Base-by-base conservation (phyloP, 1,139 yeast species). In the Yamadazyma sp. region DNA sequence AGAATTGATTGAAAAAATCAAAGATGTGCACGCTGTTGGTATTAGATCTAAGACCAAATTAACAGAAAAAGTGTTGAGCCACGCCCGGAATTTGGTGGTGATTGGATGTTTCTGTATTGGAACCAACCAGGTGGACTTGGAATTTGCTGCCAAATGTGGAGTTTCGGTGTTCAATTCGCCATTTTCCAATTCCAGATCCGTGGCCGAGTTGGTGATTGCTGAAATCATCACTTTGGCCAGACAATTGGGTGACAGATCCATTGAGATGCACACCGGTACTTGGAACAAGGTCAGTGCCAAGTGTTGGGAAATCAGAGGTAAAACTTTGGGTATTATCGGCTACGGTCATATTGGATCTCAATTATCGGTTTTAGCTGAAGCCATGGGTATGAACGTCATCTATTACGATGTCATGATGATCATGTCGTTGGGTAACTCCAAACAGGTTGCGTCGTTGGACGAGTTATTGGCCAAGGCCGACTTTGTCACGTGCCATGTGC, bases 241-340 rank as follows among this genome's bases (percentile, higher is more conserved):
- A 73, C 98, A 92, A 71, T 71, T 92, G 48, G 96, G 97, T 56
- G 98, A 92, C 65, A 83, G 99, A 68, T 87, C 96, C 31, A 85
- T 86, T 51, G 99, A 92, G 72, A 64, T 92, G 75, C 98, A 92
- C 72, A 80, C 95, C 38, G 97, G 97, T 48, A 84, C 95, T 47
- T 92, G 99, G 99, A 92, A 94, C 73, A 92, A 92, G 71, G 97
- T 90, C 51, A 76, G 88, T 56, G 76, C 89, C 53, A 89, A 80
- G 65, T 92, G 99, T 71, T 92, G 98, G 98, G 99, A 92, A 72
- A 90, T 94, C 53, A 86, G 99, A 70, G 98, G 99, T 53, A 92
- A 92, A 70, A 92, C 98, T 38, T 76, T 92, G 53, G 99, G 98
- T 48, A 92, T 92, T 57, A 76, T 92, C 25, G 99, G 99, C 50